phyloP scores from a whole-genome alignment of 805 yeast genomes.

The Pachysolen tannophilus region DNA sequence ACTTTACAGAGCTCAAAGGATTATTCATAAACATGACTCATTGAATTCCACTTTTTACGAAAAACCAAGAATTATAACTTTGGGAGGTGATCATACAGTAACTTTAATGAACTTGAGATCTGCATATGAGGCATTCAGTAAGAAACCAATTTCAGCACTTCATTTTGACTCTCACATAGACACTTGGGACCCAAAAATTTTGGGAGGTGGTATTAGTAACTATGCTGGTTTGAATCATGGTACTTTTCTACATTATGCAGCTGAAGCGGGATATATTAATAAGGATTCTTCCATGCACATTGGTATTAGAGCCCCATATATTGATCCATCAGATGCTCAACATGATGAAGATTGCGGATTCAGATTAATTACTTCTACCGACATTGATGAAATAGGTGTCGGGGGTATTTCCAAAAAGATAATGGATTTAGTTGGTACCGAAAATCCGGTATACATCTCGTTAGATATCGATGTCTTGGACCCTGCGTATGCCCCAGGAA shows the following conservation, averaged over 20 bases:
- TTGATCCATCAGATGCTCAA: conserved; percentile 21
- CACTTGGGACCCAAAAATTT: conserved; percentile 57
- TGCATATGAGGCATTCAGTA: conserved; percentile 39
- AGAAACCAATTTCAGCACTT: conserved; percentile 41
- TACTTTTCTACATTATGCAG: conserved; percentile 62
- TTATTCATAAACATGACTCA: conserved; percentile 31
- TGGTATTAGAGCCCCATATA: conserved; percentile 59
- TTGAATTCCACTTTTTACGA: conserved; percentile 15
- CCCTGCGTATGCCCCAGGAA: conserved; percentile 69
- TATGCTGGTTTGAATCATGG: conserved; percentile 61
- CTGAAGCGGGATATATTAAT: conserved; percentile 53
- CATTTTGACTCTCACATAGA: conserved; percentile 67
- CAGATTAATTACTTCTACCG: conserved; percentile 35
- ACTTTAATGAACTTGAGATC: conserved; percentile 43
- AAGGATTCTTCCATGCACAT: conserved; percentile 46
- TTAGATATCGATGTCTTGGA: conserved; percentile 60
- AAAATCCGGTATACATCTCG: conserved; percentile 34
- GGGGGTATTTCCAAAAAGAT: conserved; percentile 29
- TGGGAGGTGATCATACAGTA: conserved; percentile 59
- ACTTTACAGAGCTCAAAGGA: conserved; percentile 43
- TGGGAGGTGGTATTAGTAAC: conserved; percentile 56
- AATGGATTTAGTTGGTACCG: conserved; percentile 26
- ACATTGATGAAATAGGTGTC: conserved; percentile 33
- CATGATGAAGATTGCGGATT: conserved; percentile 49
- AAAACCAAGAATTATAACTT: conserved; percentile 35